Conservation (phyloP, 2,329 filamentous ascomycete species). For the Ophiostoma piceae region DNA sequence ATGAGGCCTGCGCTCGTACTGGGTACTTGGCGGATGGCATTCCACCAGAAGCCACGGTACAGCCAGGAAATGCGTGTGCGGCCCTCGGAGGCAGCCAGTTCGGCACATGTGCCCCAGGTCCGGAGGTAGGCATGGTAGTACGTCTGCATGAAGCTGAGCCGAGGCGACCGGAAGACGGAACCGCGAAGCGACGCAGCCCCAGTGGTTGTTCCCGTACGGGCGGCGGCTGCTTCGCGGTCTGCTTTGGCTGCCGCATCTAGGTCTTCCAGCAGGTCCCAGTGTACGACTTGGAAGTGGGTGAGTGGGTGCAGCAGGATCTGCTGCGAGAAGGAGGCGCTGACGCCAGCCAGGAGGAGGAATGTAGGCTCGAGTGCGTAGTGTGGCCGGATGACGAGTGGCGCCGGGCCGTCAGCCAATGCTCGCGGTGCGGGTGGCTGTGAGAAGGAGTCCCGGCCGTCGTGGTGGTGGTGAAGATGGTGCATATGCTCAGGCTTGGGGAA, state of each 20-base stretch:
- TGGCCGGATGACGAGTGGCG: constrained; percentile 53
- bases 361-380: constrained; percentile 71
- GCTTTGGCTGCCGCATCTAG: constrained; percentile 49
- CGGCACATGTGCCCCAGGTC: constrained; percentile 56
- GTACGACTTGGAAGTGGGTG: constrained; percentile 63
- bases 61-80: constrained; percentile 58
- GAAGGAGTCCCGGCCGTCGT: background rate
- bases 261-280: constrained; percentile 68
- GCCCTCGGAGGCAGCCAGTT: constrained; percentile 52
- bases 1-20: constrained; percentile 72
- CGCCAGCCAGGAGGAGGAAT: constrained; percentile 64
- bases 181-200: background rate
- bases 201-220: background rate
- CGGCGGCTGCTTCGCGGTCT: constrained; percentile 8
- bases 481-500: background rate
- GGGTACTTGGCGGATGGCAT: constrained; percentile 66
- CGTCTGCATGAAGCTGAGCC: constrained; percentile 53
- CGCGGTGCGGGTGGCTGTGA: constrained; percentile 4
- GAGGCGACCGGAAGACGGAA: constrained; percentile 26
- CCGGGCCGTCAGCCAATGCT: constrained; percentile 24
- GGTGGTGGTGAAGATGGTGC: background rate
- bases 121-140: constrained; percentile 69
- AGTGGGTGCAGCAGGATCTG: constrained; percentile 67
- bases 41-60: constrained; percentile 67
- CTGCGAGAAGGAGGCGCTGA: constrained; percentile 62